Conservation (phyloP, 2,329 filamentous ascomycete species). For the Hirsutella thompsonii region DNA sequence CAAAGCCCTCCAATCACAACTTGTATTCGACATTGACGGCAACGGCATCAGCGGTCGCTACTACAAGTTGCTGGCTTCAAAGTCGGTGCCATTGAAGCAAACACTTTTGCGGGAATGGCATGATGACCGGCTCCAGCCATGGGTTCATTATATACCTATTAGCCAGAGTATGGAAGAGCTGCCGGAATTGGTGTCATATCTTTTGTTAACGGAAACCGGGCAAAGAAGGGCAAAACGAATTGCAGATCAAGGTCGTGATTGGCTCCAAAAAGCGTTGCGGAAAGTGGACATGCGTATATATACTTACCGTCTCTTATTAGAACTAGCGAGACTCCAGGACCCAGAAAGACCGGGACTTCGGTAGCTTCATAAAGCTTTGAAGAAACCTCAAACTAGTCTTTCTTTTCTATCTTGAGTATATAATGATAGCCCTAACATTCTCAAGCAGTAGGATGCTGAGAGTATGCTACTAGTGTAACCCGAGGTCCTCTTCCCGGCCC, state of each 20-base stretch:
- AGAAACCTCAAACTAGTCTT: too few relatives aligned
- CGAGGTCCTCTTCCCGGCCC: too few relatives aligned
- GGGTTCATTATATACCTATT: slow-evolving; percentile 2
- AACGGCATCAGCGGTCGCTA: slow-evolving; percentile 1
- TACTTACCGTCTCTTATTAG: neutral
- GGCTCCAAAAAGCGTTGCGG: neutral
- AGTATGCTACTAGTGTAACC: too few relatives aligned
- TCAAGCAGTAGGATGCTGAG: too few relatives aligned
- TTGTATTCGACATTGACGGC: slow-evolving; percentile 1
- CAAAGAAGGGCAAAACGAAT: neutral
- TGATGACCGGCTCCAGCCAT: slow-evolving; percentile 1
- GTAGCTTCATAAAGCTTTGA: too few relatives aligned
- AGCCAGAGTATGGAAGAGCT: slow-evolving; percentile 2
- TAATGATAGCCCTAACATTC: too few relatives aligned
- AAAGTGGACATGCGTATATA: slow-evolving; percentile 1
- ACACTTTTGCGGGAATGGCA: slow-evolving; percentile 1
- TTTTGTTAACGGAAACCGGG: neutral
- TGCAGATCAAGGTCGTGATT: neutral
- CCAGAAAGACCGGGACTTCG: too few relatives aligned
- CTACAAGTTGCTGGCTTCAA: neutral
- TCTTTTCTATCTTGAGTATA: too few relatives aligned
- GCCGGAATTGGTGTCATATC: neutral
- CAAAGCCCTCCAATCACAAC: neutral
- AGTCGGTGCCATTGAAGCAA: slow-evolving; percentile 1
- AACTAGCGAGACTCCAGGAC: too few relatives aligned